Conservation (phyloP, 164 flowering plant genomes). For the Nelumbo lutea region DNA sequence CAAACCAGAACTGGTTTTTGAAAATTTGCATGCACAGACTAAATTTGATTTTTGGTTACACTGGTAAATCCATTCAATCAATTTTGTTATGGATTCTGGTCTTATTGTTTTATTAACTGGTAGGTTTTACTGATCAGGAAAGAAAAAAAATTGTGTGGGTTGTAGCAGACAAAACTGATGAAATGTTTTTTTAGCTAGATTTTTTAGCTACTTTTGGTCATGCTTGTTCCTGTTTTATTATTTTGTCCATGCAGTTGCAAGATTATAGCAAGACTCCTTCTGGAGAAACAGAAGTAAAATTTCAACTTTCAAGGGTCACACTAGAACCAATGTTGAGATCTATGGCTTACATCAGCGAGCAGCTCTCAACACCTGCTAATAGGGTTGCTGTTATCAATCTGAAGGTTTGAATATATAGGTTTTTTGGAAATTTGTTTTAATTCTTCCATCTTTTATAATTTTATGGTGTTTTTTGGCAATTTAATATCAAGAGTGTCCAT, state of each 20-base stretch:
- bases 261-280: slow-evolving; percentile 64
- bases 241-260: slow-evolving; percentile 44
- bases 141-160: neutral
- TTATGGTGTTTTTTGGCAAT: no score
- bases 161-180: neutral
- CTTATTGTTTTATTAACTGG: no score
- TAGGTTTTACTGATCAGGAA: no score
- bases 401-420: no score
- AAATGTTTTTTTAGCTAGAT: neutral
- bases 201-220: neutral
- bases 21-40: no score
- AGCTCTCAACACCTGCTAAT: slow-evolving; percentile 58
- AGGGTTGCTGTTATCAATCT: slow-evolving; percentile 19
- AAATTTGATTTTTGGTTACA: no score
- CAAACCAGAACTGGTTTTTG: neutral
- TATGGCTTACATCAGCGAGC: slow-evolving; percentile 75
- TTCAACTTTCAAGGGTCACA: slow-evolving; percentile 62
- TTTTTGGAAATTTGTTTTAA: no score
- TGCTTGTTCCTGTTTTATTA: neutral
- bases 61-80: no score
- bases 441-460: no score
- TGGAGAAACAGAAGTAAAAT: slow-evolving; percentile 69
- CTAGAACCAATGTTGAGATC: slow-evolving; percentile 80
- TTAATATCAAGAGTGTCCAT: no score
- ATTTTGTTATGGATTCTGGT: no score